These are phyloP conservation scores for Populus alba DNA, from an alignment of 345 rosid genomes.

Conservation along the genomic window DNA sequence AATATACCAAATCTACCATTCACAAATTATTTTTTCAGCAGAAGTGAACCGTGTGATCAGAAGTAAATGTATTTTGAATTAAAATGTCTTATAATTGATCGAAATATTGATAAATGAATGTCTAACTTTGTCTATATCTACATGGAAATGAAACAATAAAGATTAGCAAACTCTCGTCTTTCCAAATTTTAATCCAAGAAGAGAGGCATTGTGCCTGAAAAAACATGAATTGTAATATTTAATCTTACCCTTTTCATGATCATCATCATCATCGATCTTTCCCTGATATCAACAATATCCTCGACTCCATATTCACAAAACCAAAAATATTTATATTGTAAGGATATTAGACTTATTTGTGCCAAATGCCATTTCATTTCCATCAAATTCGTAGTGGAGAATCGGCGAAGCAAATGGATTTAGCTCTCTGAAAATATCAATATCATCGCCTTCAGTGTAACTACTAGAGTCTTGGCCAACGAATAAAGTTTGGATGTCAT, in stretches of 20 bases:
- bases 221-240: not conserved
- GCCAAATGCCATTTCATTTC: constrained; percentile 4
- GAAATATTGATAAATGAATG: constrained; percentile 12
- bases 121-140: constrained; percentile 9
- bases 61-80: too few relatives aligned
- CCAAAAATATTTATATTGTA: not conserved
- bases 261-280: not conserved
- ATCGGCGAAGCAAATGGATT: constrained; percentile 43
- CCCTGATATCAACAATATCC: not conserved
- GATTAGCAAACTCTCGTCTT: not conserved
- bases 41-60: too few relatives aligned
- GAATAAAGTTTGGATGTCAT: constrained; percentile 71
- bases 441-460: constrained; percentile 46
- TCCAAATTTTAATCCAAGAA: not conserved
- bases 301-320: not conserved
- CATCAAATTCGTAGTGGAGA: constrained; percentile 53
- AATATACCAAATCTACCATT: not conserved
- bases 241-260: not conserved
- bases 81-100: not conserved
- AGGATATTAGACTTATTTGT: not conserved
- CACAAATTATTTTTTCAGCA: not conserved
- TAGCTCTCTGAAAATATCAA: constrained; percentile 49
- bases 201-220: constrained; percentile 2
- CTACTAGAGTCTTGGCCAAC: constrained; percentile 52
- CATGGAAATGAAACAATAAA: constrained; percentile 1